Percentiles rank a stretch among this genome's conserved stretches.
Conservation (phyloP, 1,284 basidiomycete species). For the Mycena citricolor region DNA sequence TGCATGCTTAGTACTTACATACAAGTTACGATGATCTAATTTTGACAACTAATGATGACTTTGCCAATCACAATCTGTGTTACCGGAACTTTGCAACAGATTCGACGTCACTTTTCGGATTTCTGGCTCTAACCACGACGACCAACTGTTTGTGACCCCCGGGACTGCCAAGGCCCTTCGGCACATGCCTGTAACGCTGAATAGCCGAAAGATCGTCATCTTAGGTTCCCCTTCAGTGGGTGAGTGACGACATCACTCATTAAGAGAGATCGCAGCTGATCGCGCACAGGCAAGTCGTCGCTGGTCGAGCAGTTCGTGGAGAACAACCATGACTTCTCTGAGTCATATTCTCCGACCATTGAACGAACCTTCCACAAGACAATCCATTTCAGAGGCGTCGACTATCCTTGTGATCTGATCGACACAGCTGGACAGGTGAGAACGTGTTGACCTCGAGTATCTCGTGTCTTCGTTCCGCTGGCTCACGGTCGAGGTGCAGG, state of each 20-base stretch:
- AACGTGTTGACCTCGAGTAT: background rate
- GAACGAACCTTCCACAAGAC: slow-evolving; percentile 6
- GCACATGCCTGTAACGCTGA: too few species aligned
- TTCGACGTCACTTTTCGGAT: too few species aligned
- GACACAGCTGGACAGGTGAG: slow-evolving; percentile 16
- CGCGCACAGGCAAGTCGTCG: slow-evolving; percentile 62
- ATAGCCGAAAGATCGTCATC: slow-evolving; percentile 69
- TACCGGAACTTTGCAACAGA: too few species aligned
- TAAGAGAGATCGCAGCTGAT: slow-evolving; percentile 17
- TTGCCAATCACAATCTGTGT: too few species aligned
- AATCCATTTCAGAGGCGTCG: slow-evolving; percentile 6
- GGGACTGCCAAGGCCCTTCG: too few species aligned
- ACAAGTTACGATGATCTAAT: too few species aligned
- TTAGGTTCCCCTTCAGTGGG: slow-evolving; percentile 81
- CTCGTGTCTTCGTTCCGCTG: background rate
- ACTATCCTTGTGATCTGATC: slow-evolving; percentile 12
- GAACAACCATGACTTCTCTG: slow-evolving; percentile 27
- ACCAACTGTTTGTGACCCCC: too few species aligned
- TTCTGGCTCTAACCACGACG: too few species aligned
- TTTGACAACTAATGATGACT: too few species aligned
- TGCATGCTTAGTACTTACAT: too few species aligned
- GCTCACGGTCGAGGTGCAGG: slow-evolving; percentile 30
- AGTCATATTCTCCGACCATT: slow-evolving; percentile 11
- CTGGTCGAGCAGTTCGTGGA: slow-evolving; percentile 17
- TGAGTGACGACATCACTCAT: slow-evolving; percentile 36